Evolutionary conservation across 2,329 filamentous ascomycete genomes (phyloP), one percentile per base, ranked within the genome.

Genomic region (Xylaria sp.): DNA sequence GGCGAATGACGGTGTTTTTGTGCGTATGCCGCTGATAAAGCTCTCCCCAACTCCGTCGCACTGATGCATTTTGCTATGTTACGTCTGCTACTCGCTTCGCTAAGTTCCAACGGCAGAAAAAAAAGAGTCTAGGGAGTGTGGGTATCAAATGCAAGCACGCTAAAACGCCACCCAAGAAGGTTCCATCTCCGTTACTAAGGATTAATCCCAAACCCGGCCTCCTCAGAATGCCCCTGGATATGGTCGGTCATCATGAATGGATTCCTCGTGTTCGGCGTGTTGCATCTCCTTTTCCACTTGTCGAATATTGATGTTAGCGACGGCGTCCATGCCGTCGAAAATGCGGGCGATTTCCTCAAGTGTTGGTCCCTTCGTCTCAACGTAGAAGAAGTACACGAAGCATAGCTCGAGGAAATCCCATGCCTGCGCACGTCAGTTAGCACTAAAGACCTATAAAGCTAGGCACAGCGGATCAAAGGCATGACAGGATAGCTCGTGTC

Each of bases 341-440:
- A 92, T 91, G 74, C 87, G 86, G 55, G 90, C 88, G 69, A 92
- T 85, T 76, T 92, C 89, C 77, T 92, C 90, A 0, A 93, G 87
- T 1, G 90, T 92, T 0, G 89, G 88, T 3, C 90, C 90, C 74
- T 88, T 89, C 19, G 90, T 93, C 81, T 93, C 90, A 64, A 90
- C 85, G 77, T 89, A 90, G 78, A 90, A 85, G 81, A 89, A 88
- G 79, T 85, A 90, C 42, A 91, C 88, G 72, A 90, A 89, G 55
- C 86, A 69, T 54, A 90, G 80, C 78, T 90, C 87, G 74, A 85
- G 78, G 55, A 85, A 81, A 75, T 90, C 86, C 88, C 88, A 90
- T 64, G 88, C 77, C 77, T 79, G 53, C 39, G 8, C 72, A 30
- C 19, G 14, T 27, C 3, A 39, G 55, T 74, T 32, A 75, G 63